A percentile compares a stretch with the other conserved stretches of the same genome.
Conservation (phyloP, 2,329 filamentous ascomycete genomes). For the Arthrobotrys conoides region DNA sequence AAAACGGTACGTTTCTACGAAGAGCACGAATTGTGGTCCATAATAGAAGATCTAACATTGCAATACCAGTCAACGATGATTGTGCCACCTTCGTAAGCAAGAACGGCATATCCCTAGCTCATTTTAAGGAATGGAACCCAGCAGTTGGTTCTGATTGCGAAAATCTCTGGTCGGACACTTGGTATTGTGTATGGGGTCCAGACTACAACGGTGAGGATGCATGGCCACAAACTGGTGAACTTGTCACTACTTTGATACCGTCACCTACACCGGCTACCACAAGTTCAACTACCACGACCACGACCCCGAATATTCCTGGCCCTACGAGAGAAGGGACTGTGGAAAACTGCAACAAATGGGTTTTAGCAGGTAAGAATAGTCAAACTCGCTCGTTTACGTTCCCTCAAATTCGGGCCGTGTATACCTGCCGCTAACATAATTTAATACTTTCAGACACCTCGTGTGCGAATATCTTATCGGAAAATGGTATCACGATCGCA, state of each 20-base stretch:
- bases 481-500: slow-evolving; percentile 49
- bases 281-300: slow-evolving; percentile 35
- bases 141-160: slow-evolving; percentile 47
- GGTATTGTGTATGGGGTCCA: slow-evolving; percentile 42
- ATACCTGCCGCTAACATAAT: slow-evolving; percentile 30
- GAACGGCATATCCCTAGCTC: slow-evolving; percentile 41
- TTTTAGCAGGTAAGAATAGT: slow-evolving; percentile 39
- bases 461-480: slow-evolving; percentile 27
- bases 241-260: slow-evolving; percentile 25
- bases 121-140: slow-evolving; percentile 54
- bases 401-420: no score
- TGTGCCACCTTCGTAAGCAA: slow-evolving; percentile 44
- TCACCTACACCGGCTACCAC: slow-evolving; percentile 41
- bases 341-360: slow-evolving; percentile 50
- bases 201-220: slow-evolving; percentile 35
- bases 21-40: slow-evolving; percentile 14
- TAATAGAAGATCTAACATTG: slow-evolving; percentile 30
- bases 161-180: slow-evolving; percentile 45
- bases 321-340: slow-evolving; percentile 43
- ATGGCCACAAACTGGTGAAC: slow-evolving; percentile 25
- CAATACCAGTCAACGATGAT: slow-evolving; percentile 37
- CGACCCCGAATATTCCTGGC: slow-evolving; percentile 37
- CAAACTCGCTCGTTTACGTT: background rate
- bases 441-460: slow-evolving; percentile 36
- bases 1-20: slow-evolving; percentile 32